Percentiles rank a stretch among this genome's conserved stretches.
phyloP scores from a whole-genome alignment of 768 basidiomycete species.

The Heimioporus sp. region DNA sequence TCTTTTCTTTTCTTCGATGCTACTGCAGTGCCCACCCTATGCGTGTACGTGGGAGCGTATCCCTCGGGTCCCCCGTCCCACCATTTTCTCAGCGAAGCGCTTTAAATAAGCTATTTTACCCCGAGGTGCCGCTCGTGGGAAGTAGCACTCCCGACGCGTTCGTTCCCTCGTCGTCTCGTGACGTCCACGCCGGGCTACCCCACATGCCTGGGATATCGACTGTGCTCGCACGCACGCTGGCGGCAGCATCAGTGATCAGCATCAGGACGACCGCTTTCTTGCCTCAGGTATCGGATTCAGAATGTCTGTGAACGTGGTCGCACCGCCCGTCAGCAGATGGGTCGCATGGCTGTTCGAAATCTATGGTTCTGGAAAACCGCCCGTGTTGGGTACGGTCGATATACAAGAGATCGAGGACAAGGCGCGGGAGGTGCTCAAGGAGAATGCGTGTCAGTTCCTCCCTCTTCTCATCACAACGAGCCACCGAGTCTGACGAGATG shows the following conservation, averaged over 20 bases:
- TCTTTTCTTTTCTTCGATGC: too few species aligned
- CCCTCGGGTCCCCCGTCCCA: too few species aligned
- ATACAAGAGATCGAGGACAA: slow-evolving; percentile 63
- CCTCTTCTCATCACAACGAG: background rate
- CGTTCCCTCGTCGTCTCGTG: background rate
- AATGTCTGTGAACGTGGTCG: slow-evolving; percentile 20
- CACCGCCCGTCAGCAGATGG: slow-evolving; percentile 23
- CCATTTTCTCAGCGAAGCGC: background rate
- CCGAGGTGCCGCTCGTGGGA: background rate
- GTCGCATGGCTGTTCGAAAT: slow-evolving; percentile 18
- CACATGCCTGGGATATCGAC: background rate
- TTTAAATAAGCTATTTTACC: slow-evolving; percentile 7
- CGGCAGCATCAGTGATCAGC: too few species aligned
- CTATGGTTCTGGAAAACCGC: slow-evolving; percentile 21
- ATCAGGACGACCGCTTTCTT: background rate
- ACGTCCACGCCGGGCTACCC: background rate
- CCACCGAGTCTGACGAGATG: too few species aligned
- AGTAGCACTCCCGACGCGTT: background rate
- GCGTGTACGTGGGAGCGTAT: too few species aligned
- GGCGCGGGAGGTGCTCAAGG: slow-evolving; percentile 59
- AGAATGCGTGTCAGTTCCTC: slow-evolving; percentile 44
- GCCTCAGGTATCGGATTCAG: background rate
- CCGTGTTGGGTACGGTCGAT: slow-evolving; percentile 53
- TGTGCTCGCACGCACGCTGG: too few species aligned
- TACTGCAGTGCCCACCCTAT: too few species aligned